Evolutionary conservation across 192 early-diverging fungal species (phyloP), one percentile per base, ranked within the genome.

Genomic region (Endogone sp.): DNA sequence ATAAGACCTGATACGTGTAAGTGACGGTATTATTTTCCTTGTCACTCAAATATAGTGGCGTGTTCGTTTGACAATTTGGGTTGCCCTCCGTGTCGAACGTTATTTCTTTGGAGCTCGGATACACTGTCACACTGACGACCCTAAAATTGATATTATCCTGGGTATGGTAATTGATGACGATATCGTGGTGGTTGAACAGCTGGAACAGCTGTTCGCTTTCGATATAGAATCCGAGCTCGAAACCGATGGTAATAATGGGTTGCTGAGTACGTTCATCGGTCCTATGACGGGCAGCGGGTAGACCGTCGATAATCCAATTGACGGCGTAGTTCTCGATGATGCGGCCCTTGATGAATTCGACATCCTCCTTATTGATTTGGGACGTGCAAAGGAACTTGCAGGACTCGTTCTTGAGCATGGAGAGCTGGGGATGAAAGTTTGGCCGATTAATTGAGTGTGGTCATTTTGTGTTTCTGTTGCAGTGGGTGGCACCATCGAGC

Each of bases 241-340:
- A 92, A 13, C 95, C 95, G 63, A 94, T 88, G 65, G 85, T 84
- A 66, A 91, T 92, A 65, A 91, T 82, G 56, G 72, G 13, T 37
- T 81, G 66, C 31, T 80, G 60, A 23, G 83, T 80, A 60, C 88
- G 79, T 30, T 78, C 71, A 60, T 89, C 88, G 4, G 76, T 70
- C 56, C 84, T 82, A 4, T 69, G 81, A 22, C 80, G 83, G 22
- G 88, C 94, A 62, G 86, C 95, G 1, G 96, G 96, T 23, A 98
- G 82, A 4, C 94, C 94, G 79, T 98, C 96, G 37, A 98, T 91
- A 60, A 94, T 79, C 91, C 91, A 92, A 75, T 92, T 93, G 63
- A 89, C 78, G 27, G 81, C 85, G 72, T 93, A 93, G 24, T 89
- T 87, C 66, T 92, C 91, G 56, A 72, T 70, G 23, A 93, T 91